These are phyloP conservation scores for Remersonia thermophila DNA, from an alignment of 2,329 filamentous ascomycete genomes.

Conservation along the genomic window DNA sequence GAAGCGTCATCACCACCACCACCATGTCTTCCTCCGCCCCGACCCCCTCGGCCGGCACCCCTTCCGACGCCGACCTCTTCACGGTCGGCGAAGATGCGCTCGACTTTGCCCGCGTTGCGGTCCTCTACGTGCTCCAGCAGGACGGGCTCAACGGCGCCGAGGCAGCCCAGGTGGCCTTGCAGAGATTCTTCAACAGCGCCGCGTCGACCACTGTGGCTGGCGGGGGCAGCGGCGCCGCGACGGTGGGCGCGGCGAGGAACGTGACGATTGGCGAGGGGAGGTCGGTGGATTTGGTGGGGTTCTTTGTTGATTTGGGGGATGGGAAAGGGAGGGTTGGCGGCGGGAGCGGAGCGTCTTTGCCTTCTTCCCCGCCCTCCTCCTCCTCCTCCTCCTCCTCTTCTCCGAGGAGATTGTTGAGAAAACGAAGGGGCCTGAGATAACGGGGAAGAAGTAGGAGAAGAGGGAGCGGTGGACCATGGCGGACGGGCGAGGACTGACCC, in stretches of 20 bases:
- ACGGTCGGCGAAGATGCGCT: conserved; percentile 41
- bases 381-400: no score
- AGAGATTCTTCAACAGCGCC: conserved; percentile 42
- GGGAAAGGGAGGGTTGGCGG: conserved; percentile 10
- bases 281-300: conserved; percentile 38
- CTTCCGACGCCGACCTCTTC: conserved; percentile 27
- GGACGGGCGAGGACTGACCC: no score
- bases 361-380: no score
- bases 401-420: no score
- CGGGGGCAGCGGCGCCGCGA: conserved; percentile 1
- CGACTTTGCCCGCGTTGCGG: conserved; percentile 51
- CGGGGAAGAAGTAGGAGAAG: no score
- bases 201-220: not conserved
- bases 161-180: conserved; percentile 40
- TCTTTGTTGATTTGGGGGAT: conserved; percentile 27
- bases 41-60: not conserved
- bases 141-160: conserved; percentile 37
- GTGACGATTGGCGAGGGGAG: conserved; percentile 27
- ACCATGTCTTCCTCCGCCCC: conserved; percentile 14
- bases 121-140: conserved; percentile 50
- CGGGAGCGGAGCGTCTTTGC: no score
- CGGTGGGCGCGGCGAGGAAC: conserved; percentile 23
- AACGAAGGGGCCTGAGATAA: no score
- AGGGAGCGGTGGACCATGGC: no score
- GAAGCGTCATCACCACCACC: conserved; percentile 18